Base-by-base conservation (phyloP, 345 rosid genomes). In the Ceriops tagal region DNA sequence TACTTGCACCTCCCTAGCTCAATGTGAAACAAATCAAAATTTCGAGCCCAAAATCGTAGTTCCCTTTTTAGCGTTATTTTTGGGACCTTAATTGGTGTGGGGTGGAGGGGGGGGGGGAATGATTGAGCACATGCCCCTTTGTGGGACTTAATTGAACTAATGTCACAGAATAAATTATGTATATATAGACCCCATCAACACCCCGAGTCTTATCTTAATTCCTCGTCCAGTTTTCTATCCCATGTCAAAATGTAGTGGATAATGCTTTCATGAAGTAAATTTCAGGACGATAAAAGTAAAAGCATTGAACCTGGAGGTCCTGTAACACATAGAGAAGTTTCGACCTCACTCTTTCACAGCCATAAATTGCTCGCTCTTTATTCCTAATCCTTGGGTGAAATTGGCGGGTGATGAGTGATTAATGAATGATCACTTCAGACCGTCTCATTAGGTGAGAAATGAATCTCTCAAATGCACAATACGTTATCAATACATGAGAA, bases 191-290 rank as follows among this genome's bases (percentile, higher is more conserved):
- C 69, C 69, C 65, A 74, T 67, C 47, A 61, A n/a, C 22, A 30
- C 58, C 77, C 13, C 26, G 64, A 49, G 34, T 56, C 73, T 74
- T 69, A 58, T 69, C 69, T 64, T 24, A 5, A 34, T 58, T 62
- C n/a, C 49, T n/a, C 63, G 34, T 26, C 61, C 13, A 16, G 5
- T 62, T 68, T 37, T 58, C 31, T 56, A 55, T 21, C 34, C 22
- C 24, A 53, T 7, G 16, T 24, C 1, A 24, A 24, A 24, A 24
- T 24, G 26, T 24, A 24, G 26, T 24, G 1, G 26, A 24, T 24
- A 24, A 24, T 24, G 26, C 26, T 24, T 24, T 21, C 9, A 53
- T 53, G 27, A 53, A 20, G 58, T n/a, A 6, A 21, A 11, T 53
- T 21, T 53, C 58, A 53, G 58, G 24, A 35, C 10, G 39, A 35